Percentiles rank a stretch among this genome's conserved stretches.
Conservation (phyloP, 805 yeast species). For the Metschnikowia cerradonensis region DNA sequence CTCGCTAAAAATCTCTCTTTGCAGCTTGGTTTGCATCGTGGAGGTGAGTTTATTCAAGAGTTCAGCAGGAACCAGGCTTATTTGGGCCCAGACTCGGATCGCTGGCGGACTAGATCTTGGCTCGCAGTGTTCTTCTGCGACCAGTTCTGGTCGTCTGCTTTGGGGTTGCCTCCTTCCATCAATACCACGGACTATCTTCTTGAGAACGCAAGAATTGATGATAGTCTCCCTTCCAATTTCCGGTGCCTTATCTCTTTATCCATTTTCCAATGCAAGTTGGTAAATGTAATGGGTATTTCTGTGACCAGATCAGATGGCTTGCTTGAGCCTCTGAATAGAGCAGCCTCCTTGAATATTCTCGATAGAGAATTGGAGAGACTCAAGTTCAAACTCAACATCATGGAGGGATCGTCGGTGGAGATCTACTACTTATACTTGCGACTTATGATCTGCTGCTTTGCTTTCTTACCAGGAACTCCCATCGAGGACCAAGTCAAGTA, state of each 20-base stretch:
- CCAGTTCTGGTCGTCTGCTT: constrained; percentile 83
- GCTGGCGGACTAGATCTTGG: constrained; percentile 95
- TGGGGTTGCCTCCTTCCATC: constrained; percentile 85
- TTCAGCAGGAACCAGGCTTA: constrained; percentile 87
- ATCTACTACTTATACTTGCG: constrained; percentile 75
- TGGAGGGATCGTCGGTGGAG: constrained; percentile 63
- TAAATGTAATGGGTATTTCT: constrained; percentile 81
- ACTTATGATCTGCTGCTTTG: constrained; percentile 80
- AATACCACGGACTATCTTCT: constrained; percentile 74
- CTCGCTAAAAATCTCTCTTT: constrained; percentile 79
- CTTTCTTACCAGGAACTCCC: constrained; percentile 87
- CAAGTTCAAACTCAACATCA: constrained; percentile 61
- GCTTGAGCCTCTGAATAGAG: constrained; percentile 77
- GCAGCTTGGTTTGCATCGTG: constrained; percentile 83
- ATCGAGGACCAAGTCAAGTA: constrained; percentile 81
- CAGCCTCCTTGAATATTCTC: constrained; percentile 71
- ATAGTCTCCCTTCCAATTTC: constrained; percentile 61
- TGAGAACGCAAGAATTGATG: constrained; percentile 72
- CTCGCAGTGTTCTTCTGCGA: constrained; percentile 81
- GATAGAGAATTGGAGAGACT: constrained; percentile 75
- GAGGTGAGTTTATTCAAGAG: constrained; percentile 84
- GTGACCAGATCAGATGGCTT: constrained; percentile 86
- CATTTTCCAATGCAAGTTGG: constrained; percentile 78
- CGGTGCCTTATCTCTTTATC: constrained; percentile 69
- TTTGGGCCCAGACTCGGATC: constrained; percentile 79